A percentile compares a stretch with the other conserved stretches of the same genome.
Conservation (phyloP, 768 basidiomycete species). For the Macrolepiota albuminosa region DNA sequence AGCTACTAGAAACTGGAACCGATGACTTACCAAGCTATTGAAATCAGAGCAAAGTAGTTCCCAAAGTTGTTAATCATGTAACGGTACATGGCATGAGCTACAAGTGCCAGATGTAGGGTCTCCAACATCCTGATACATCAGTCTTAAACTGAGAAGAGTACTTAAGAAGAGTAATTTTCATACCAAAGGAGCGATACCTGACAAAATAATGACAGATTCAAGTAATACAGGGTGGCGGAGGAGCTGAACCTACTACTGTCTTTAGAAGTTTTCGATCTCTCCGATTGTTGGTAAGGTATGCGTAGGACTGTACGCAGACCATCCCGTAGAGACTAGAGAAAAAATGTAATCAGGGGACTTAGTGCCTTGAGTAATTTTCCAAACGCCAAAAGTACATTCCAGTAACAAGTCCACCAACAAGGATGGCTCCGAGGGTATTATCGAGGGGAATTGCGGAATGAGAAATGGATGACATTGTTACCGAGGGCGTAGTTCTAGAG, state of each 20-base stretch:
- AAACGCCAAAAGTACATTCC: background rate
- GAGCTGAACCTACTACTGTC: background rate
- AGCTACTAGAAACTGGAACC: background rate
- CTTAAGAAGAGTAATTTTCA: background rate
- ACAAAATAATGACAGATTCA: background rate
- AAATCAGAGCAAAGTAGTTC: background rate
- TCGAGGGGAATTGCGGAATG: background rate
- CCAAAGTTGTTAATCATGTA: conserved; percentile 2
- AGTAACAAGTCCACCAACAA: background rate
- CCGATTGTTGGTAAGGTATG: background rate
- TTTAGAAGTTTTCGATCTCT: conserved; percentile 1
- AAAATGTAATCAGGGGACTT: background rate
- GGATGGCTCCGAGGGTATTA: background rate
- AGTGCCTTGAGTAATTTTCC: background rate
- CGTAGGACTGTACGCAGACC: conserved; percentile 1
- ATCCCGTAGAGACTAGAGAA: conserved; percentile 3
- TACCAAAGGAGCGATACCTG: conserved; percentile 6
- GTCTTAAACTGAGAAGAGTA: background rate
- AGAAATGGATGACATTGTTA: background rate
- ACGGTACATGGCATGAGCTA: conserved; percentile 1
- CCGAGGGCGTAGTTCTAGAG: background rate
- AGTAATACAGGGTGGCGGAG: too few species aligned
- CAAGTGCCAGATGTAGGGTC: conserved; percentile 1
- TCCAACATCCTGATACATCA: background rate
- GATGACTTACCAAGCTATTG: conserved; percentile 1